A percentile compares a stretch with the other conserved stretches of the same genome.
Evolutionary conservation across 2,329 filamentous ascomycete genomes (phyloP).

Genomic region (Colletotrichum sp.): DNA sequence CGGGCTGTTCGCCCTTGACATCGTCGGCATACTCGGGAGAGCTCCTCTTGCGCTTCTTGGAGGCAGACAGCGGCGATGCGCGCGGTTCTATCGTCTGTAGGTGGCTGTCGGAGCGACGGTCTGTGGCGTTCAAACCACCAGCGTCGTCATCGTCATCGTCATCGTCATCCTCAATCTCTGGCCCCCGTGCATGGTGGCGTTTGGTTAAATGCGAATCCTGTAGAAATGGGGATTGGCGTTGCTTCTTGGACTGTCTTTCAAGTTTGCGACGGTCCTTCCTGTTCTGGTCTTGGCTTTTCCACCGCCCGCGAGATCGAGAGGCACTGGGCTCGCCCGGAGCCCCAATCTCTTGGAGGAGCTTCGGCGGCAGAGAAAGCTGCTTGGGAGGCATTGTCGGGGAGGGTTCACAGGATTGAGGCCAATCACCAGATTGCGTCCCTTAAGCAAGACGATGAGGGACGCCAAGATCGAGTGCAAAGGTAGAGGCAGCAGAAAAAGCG

Average conservation of each 20-base stretch:
- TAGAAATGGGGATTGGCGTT: conserved; percentile 26
- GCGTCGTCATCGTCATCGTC: conserved; percentile 22
- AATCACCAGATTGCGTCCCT: background rate
- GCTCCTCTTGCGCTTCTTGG: conserved; percentile 13
- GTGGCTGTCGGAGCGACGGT: background rate
- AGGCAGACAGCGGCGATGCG: background rate
- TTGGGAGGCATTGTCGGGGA: conserved; percentile 32
- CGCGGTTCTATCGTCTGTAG: background rate
- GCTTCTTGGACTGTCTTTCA: conserved; percentile 66
- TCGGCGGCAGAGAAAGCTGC: conserved; percentile 45
- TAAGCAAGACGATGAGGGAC: background rate
- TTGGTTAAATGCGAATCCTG: conserved; percentile 27
- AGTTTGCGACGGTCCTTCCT: conserved; percentile 73
- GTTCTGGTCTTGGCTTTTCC: conserved; percentile 21
- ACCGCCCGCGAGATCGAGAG: conserved; percentile 7
- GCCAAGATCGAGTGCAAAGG: background rate
- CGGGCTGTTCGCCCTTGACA: conserved; percentile 19
- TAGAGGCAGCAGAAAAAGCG: background rate
- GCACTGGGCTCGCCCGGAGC: background rate
- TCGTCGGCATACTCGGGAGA: conserved; percentile 24
- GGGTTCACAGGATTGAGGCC: background rate
- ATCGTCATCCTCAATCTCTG: conserved; percentile 27
- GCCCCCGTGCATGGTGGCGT: conserved; percentile 21
- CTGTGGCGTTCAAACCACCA: conserved; percentile 15
- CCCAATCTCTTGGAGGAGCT: conserved; percentile 49